Evolutionary conservation across 208 protist species (phyloP), one percentile per base, ranked within the genome.

Genomic region (Angomonas ambiguus): DNA sequence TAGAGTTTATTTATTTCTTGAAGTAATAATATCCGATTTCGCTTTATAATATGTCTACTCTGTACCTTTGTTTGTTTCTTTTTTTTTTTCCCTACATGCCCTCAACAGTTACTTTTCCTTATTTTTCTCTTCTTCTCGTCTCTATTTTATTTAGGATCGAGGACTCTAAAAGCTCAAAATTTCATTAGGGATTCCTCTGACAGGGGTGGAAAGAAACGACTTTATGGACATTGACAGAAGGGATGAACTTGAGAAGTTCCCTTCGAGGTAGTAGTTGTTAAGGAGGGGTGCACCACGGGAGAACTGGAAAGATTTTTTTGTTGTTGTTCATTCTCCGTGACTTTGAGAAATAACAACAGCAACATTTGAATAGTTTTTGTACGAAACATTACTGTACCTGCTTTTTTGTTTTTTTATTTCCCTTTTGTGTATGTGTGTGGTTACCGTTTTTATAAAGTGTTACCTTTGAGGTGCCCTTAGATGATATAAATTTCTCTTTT

Each of bases 1-100:
- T 16, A 48, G 22, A 51, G 42, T 28, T 63, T 38, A 53, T 62
- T 32, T 35, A 53, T 71, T 48, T 48, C 38, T 32, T 48, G 20
- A 22, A 18, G 42, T 11, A 55, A 42, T 4, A 34, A 31, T 34
- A 2, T 28, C 11, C 20, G 2, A 63, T 53, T 63, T 61, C 30
- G n/a, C 28, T 51, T 48, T 48, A 48, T 48, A 48, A 20, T 48
- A 48, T 20, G 38, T n/a, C n/a, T n/a, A n/a, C n/a, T n/a, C n/a
- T n/a, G n/a, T n/a, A n/a, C n/a, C n/a, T n/a, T n/a, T n/a, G n/a
- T n/a, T n/a, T n/a, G n/a, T n/a, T n/a, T n/a, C 33, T 2, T 1
- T 34, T 28, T 20, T 34, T 41, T 11, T 38, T 22, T 35, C 53
- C 8, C 42, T 11, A 24, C 28, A 28, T 49, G 61, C 18, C 51